A percentile compares a stretch with the other conserved stretches of the same genome.
Evolutionary conservation across 2,329 filamentous ascomycete genomes (phyloP).

Genomic region (Rhynchosporium secalis): DNA sequence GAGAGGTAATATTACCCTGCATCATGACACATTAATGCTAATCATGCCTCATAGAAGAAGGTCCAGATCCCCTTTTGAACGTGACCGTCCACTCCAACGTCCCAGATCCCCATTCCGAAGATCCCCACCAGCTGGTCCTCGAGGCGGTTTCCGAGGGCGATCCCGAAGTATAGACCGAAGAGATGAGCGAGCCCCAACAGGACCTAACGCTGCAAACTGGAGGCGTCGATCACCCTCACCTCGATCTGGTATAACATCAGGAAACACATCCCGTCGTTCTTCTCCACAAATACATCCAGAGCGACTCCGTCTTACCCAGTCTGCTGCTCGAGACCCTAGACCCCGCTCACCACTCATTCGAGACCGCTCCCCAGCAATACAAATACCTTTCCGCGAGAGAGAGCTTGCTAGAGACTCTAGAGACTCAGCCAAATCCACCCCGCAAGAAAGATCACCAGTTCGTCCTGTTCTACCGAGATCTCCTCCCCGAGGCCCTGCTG

Average conservation of each 20-base stretch:
- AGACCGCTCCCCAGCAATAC: slow-evolving; percentile 33
- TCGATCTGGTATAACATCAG: slow-evolving; percentile 55
- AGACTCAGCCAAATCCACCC: slow-evolving; percentile 37
- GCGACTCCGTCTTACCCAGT: slow-evolving; percentile 46
- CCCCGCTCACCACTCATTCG: slow-evolving; percentile 34
- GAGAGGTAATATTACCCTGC: slow-evolving; percentile 29
- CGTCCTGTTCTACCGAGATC: slow-evolving; percentile 36
- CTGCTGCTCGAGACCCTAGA: slow-evolving; percentile 38
- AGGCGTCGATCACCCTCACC: slow-evolving; percentile 56
- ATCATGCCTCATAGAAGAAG: slow-evolving; percentile 33
- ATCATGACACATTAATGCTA: slow-evolving; percentile 2
- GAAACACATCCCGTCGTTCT: slow-evolving; percentile 60
- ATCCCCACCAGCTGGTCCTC: slow-evolving; percentile 41
- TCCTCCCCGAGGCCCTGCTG: slow-evolving; percentile 34
- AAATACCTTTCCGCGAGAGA: slow-evolving; percentile 32
- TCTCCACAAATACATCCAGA: slow-evolving; percentile 60
- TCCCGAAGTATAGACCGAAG: slow-evolving; percentile 55
- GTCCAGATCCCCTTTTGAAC: slow-evolving; percentile 41
- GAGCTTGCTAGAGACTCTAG: slow-evolving; percentile 23
- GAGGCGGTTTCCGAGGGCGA: slow-evolving; percentile 40
- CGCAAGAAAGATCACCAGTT: slow-evolving; percentile 36
- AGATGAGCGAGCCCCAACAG: slow-evolving; percentile 46
- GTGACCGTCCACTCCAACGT: slow-evolving; percentile 34
- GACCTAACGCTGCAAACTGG: slow-evolving; percentile 49
- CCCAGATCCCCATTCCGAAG: slow-evolving; percentile 39